Conservation (phyloP, 2,329 filamentous ascomycete genomes). For the Lasiodiplodia gonubiensis region DNA sequence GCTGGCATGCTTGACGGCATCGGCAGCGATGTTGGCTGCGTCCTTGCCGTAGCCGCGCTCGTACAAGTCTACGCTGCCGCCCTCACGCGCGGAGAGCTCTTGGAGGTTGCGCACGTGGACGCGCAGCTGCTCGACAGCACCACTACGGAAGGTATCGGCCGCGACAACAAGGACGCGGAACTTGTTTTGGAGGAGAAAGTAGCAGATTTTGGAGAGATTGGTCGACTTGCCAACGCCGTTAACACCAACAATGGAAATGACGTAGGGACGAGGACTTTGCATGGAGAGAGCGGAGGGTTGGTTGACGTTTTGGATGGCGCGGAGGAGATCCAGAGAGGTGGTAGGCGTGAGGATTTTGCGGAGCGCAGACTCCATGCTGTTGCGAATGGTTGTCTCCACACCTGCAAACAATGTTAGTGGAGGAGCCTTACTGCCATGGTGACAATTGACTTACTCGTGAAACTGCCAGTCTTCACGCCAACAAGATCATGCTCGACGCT, state of each 20-base stretch:
- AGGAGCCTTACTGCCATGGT: background rate
- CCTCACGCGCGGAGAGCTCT: slow-evolving; percentile 84
- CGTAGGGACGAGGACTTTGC: slow-evolving; percentile 77
- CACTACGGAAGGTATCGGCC: slow-evolving; percentile 95
- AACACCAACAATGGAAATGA: slow-evolving; percentile 97
- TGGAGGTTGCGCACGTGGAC: slow-evolving; percentile 94
- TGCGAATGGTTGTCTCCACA: slow-evolving; percentile 80
- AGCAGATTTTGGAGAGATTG: slow-evolving; percentile 96
- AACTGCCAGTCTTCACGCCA: slow-evolving; percentile 88
- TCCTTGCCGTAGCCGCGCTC: slow-evolving; percentile 98
- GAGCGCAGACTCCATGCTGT: slow-evolving; percentile 89
- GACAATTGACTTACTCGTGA: slow-evolving; percentile 66
- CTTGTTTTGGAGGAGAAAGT: slow-evolving; percentile 96
- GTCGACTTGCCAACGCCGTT: slow-evolving; percentile 99
- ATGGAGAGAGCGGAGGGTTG: slow-evolving; percentile 63
- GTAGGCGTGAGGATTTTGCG: slow-evolving; percentile 96
- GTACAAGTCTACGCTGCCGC: slow-evolving; percentile 82
- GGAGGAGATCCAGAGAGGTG: slow-evolving; percentile 89
- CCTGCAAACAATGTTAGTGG: slow-evolving; percentile 45
- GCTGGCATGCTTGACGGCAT: slow-evolving; percentile 79
- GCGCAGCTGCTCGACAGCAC: slow-evolving; percentile 93
- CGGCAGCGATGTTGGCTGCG: slow-evolving; percentile 91
- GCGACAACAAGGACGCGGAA: slow-evolving; percentile 94
- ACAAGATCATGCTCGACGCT: slow-evolving; percentile 89
- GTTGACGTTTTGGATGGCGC: slow-evolving; percentile 84